A percentile compares a stretch with the other conserved stretches of the same genome.
Evolutionary conservation across 2,329 filamentous ascomycete genomes (phyloP).

Genomic region (Juglanconis sp.): DNA sequence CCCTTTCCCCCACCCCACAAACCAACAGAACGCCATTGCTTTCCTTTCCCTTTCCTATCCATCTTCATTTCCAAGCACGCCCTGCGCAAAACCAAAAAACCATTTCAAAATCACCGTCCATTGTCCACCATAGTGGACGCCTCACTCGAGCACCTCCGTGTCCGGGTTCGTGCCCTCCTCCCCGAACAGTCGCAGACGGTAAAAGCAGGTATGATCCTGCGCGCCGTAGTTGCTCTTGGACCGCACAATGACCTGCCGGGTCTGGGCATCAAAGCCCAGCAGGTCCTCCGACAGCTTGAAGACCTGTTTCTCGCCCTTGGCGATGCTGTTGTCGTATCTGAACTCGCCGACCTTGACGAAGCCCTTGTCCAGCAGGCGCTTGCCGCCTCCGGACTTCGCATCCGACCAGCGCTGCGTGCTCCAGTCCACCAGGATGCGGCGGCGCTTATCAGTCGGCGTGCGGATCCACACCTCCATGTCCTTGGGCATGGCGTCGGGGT

Average conservation of each 20-base stretch:
- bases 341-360: slow-evolving; percentile 60
- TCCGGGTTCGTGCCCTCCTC: slow-evolving; percentile 26
- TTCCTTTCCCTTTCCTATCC: background rate
- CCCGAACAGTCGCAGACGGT: slow-evolving; percentile 59
- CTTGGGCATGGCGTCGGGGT: slow-evolving; percentile 60
- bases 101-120: no score
- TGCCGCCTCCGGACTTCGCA: slow-evolving; percentile 19
- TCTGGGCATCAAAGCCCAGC: slow-evolving; percentile 41
- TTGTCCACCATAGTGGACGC: background rate
- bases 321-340: slow-evolving; percentile 46
- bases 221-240: slow-evolving; percentile 58
- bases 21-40: background rate
- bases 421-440: slow-evolving; percentile 41
- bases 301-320: slow-evolving; percentile 41
- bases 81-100: background rate
- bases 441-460: slow-evolving; percentile 45
- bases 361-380: slow-evolving; percentile 30
- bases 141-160: background rate
- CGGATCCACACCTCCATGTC: slow-evolving; percentile 69
- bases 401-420: slow-evolving; percentile 39
- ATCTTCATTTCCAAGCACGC: background rate
- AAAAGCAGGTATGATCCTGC: slow-evolving; percentile 61
- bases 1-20: background rate
- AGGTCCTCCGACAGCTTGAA: slow-evolving; percentile 52
- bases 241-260: slow-evolving; percentile 52